Evolutionary conservation across 495 filamentous ascomycete species (phyloP).

Genomic region (Parathielavia appendiculata): DNA sequence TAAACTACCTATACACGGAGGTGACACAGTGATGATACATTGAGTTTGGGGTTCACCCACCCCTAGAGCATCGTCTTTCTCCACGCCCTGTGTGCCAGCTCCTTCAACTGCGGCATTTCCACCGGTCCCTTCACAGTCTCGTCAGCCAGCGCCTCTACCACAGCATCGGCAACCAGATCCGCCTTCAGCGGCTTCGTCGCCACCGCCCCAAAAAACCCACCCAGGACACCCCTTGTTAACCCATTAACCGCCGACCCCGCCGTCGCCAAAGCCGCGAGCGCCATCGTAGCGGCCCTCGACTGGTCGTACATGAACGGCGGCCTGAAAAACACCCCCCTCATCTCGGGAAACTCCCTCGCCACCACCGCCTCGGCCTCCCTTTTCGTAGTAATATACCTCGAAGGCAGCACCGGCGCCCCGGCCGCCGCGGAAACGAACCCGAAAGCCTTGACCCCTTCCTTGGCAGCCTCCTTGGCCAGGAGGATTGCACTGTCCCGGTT

Average conservation of each 20-base stretch:
- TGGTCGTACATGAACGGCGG: conserved; percentile 87
- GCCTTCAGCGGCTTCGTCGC: conserved; percentile 81
- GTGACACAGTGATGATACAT: conserved; percentile 10
- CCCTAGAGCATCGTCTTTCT: conserved; percentile 71
- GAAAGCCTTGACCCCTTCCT: conserved; percentile 61
- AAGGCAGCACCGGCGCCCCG: conserved; percentile 75
- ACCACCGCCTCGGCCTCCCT: conserved; percentile 83
- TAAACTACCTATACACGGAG: background rate
- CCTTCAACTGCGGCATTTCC: conserved; percentile 64
- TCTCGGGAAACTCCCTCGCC: conserved; percentile 58
- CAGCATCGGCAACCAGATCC: conserved; percentile 76
- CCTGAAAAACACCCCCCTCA: conserved; percentile 77
- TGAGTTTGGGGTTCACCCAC: background rate
- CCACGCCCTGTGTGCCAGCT: conserved; percentile 70
- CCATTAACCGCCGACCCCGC: conserved; percentile 66
- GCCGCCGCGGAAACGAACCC: conserved; percentile 84
- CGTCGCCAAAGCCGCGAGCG: conserved; percentile 68
- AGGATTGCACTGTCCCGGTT: conserved; percentile 83
- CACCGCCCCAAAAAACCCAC: conserved; percentile 69
- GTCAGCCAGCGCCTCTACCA: conserved; percentile 73
- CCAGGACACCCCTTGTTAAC: conserved; percentile 65
- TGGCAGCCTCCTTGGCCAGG: conserved; percentile 73
- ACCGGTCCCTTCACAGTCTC: conserved; percentile 63
- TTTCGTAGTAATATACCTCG: conserved; percentile 86
- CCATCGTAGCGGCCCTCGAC: conserved; percentile 74